Evolutionary conservation across 78 protist genomes (phyloP), one percentile per base, ranked within the genome.

Genomic region (Anaeramoeba flamelloides): DNA sequence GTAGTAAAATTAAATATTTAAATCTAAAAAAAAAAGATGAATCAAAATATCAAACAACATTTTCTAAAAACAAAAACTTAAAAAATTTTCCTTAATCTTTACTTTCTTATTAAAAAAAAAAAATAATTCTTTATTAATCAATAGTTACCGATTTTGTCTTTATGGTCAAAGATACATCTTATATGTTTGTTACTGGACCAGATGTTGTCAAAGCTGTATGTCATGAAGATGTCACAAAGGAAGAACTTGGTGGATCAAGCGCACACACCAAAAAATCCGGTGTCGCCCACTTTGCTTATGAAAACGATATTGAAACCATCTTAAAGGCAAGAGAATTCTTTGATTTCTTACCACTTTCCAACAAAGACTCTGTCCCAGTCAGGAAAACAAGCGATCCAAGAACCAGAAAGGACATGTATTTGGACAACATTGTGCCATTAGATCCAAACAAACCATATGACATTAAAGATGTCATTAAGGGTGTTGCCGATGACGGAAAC

Each of bases 101-200:
- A n/a, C n/a, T n/a, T n/a, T n/a, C n/a, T n/a, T n/a, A n/a, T n/a
- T n/a, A n/a, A n/a, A n/a, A n/a, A n/a, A n/a, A n/a, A n/a, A n/a
- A n/a, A n/a, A n/a, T n/a, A n/a, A n/a, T n/a, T n/a, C n/a, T n/a
- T n/a, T n/a, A n/a, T n/a, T n/a, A n/a, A n/a, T n/a, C n/a, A n/a
- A n/a, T n/a, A n/a, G n/a, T n/a, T n/a, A n/a, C n/a, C n/a, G 98
- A 95, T 84, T 94, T 89, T 64, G 86, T 84, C 12, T 89, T 95
- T 74, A 95, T 95, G 98, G 96, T 92, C 0, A 79, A 37, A 41
- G 83, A 91, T 74, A 90, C 95, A 22, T 88, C 94, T 2, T 91
- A 92, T 86, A 81, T 95, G 89, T 95, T 94, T 41, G 95, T 95
- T 33, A 95, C 98, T 31, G 98, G 98, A 38, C 98, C 98, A 41